Percentiles rank a stretch among this genome's conserved stretches.
phyloP scores from a whole-genome alignment of 2,329 filamentous ascomycete genomes.

The Arthrobotrys megalospora region DNA sequence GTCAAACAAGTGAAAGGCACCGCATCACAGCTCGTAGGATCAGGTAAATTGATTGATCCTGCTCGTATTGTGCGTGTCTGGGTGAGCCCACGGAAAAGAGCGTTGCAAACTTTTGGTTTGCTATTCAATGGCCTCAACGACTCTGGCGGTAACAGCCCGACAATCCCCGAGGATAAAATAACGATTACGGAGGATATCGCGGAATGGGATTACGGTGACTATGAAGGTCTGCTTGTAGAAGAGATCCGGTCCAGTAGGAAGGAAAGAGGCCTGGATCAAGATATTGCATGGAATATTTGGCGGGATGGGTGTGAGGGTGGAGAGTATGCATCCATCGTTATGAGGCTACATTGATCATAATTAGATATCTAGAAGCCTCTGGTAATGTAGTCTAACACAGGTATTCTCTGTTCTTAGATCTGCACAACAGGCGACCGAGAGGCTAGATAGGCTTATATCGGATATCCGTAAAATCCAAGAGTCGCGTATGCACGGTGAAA shows the following conservation, averaged over 20 bases:
- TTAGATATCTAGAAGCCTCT: not conserved
- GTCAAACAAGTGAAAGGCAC: conserved; percentile 69
- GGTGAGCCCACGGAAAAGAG: conserved; percentile 70
- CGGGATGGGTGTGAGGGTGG: conserved; percentile 71
- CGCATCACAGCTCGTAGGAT: conserved; percentile 69
- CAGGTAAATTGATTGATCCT: conserved; percentile 71
- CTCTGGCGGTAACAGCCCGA: conserved; percentile 29
- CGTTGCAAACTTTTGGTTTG: conserved; percentile 69
- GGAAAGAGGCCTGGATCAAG: conserved; percentile 68
- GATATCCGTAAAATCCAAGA: conserved; percentile 71
- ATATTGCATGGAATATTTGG: conserved; percentile 72
- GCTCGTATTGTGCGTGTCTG: conserved; percentile 69
- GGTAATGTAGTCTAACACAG: not conserved
- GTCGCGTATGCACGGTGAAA: conserved; percentile 68
- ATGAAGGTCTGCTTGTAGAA: conserved; percentile 70
- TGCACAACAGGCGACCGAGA: conserved; percentile 69
- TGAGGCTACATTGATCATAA: not conserved
- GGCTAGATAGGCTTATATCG: conserved; percentile 71
- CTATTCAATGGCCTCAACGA: conserved; percentile 66
- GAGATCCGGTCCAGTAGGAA: conserved; percentile 68
- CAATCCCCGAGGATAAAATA: conserved; percentile 66
- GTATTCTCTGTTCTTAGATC: conserved; percentile 63
- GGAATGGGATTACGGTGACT: conserved; percentile 72
- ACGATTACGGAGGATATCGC: conserved; percentile 68
- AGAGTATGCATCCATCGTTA: conserved; percentile 65